Conservation (phyloP, 192 early-diverging fungal species). For the Coemansia sp. region DNA sequence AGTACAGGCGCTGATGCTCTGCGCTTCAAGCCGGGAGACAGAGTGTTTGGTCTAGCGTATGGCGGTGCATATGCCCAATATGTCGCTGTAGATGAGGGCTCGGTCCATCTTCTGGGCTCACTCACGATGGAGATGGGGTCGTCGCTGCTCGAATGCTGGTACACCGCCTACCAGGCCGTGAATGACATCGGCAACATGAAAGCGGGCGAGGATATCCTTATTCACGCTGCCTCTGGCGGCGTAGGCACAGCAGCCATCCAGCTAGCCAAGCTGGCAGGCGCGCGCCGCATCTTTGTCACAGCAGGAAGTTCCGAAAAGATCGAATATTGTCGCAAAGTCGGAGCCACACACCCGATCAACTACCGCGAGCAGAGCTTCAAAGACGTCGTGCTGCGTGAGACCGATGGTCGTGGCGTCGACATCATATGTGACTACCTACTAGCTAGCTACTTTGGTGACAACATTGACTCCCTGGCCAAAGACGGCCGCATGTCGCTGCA, state of each 20-base stretch:
- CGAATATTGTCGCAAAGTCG: slow-evolving; percentile 63
- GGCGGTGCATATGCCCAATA: slow-evolving; percentile 81
- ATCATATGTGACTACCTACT: slow-evolving; percentile 75
- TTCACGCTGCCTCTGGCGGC: slow-evolving; percentile 78
- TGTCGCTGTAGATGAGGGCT: slow-evolving; percentile 61
- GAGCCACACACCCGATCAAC: slow-evolving; percentile 76
- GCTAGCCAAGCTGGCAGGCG: slow-evolving; percentile 66
- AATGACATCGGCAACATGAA: slow-evolving; percentile 60
- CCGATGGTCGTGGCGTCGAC: slow-evolving; percentile 69
- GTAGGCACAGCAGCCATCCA: slow-evolving; percentile 82
- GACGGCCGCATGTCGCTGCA: slow-evolving; percentile 80
- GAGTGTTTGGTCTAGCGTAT: slow-evolving; percentile 69
- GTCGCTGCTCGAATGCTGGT: slow-evolving; percentile 77
- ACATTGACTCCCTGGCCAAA: slow-evolving; percentile 58
- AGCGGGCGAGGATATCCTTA: slow-evolving; percentile 67
- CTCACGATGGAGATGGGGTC: slow-evolving; percentile 65
- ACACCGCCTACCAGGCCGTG: slow-evolving; percentile 78
- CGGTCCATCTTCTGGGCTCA: slow-evolving; percentile 60
- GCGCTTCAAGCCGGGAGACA: slow-evolving; percentile 64
- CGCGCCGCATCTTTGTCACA: slow-evolving; percentile 69
- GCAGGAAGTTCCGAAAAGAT: slow-evolving; percentile 68
- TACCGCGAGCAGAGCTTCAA: slow-evolving; percentile 71
- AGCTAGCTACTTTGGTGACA: slow-evolving; percentile 58
- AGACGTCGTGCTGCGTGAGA: slow-evolving; percentile 58
- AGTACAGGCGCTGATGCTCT: slow-evolving; percentile 48